Evolutionary conservation across 345 rosid genomes (phyloP), one percentile per base, ranked within the genome.

Genomic region (Arabidopsis suecica): DNA sequence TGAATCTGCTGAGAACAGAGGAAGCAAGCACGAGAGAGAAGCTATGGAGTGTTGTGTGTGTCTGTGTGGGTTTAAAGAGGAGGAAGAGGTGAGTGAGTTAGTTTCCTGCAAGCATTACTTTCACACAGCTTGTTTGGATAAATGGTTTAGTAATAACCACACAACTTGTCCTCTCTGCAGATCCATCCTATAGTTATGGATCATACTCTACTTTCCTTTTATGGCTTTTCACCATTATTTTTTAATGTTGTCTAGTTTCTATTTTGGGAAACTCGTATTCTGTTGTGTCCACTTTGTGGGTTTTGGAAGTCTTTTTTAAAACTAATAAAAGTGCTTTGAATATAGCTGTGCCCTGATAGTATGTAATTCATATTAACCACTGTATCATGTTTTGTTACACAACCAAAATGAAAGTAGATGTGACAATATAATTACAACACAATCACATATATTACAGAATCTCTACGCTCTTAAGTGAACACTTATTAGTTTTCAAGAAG

Each of bases 141-240:
- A 83, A 65, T 93, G 96, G 98, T 82, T 93, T 80, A 75, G 79
- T 59, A 86, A 82, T 72, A 78, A 79, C 6, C 91, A 82, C 41
- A 70, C 23, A 42, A 86, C 92, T 5, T 91, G 97, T 63, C 98
- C 97, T 72, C 87, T 93, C 3, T 93, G 97, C 80, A 85, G 97
- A 41, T 90, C 95, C 23, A 65, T 79, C 40, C 9, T 44, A 44
- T 63, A 62, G 49, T 11, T 16, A 59, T 63, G 68, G 53, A 63
- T 28, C 22, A 28, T 9, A 9, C 37, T 62, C 20, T 28, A 28
- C 38, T 44, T 30, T 9, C 23, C 68, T 37, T 63, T 63, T 64
- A 45, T 64, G 28, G 50, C 0, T 1, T 64, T 63, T n/a, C n/a
- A 22, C 14, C 38, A 25, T 41, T 20, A 30, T 55, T 61, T 61